Evolutionary conservation across 371 early-diverging fungal species (phyloP).

Genomic region (Fennellomyces sp.): DNA sequence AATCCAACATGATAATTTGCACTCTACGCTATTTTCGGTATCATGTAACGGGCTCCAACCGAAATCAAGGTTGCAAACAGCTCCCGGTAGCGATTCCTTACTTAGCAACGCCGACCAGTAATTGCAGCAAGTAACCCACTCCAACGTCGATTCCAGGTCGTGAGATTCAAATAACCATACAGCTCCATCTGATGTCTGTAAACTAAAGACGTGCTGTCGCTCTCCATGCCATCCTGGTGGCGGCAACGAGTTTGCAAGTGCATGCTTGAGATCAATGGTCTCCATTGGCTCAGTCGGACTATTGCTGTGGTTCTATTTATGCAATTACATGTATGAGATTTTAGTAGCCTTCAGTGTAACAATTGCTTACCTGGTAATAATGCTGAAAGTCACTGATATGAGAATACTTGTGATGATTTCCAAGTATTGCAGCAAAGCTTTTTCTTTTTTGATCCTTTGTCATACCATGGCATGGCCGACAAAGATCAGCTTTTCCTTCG

Average conservation of each 20-base stretch:
- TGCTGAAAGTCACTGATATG: not conserved
- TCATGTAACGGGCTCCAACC: slow-evolving; percentile 20
- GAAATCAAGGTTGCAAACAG: slow-evolving; percentile 36
- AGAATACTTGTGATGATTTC: not conserved
- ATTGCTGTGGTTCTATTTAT: not conserved
- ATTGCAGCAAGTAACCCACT: slow-evolving; percentile 32
- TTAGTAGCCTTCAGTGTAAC: too few species aligned
- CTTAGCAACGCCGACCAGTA: slow-evolving; percentile 28
- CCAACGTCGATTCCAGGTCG: slow-evolving; percentile 17
- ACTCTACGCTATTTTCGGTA: not conserved
- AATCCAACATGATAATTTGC: slow-evolving; percentile 19
- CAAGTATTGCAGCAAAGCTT: not conserved
- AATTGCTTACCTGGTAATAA: not conserved
- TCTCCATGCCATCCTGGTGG: slow-evolving; percentile 28
- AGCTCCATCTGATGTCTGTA: slow-evolving; percentile 31
- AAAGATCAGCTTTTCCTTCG: slow-evolving; percentile 14
- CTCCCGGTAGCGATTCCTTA: slow-evolving; percentile 32
- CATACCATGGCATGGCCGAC: not conserved
- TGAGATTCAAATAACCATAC: slow-evolving; percentile 36
- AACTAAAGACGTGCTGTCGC: slow-evolving; percentile 29
- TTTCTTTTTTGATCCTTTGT: not conserved
- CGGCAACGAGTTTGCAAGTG: slow-evolving; percentile 21
- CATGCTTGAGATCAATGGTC: slow-evolving; percentile 12
- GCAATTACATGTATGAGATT: not conserved
- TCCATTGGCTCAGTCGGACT: not conserved